Base-by-base conservation (phyloP, 331 rosid species). In the Quercus tomentella region DNA sequence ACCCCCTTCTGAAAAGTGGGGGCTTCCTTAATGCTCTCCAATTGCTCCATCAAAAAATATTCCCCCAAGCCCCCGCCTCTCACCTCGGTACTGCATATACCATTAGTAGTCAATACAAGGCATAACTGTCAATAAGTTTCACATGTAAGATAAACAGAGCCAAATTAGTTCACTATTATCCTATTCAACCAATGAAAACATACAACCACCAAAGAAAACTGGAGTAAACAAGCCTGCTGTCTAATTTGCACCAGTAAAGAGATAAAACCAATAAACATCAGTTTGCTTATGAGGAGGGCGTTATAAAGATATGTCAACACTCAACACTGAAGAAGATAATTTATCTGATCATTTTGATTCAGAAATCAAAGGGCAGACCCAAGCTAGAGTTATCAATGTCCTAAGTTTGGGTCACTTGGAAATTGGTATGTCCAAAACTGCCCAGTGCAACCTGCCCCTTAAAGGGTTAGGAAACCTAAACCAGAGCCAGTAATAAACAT, bases 21-120 rank as follows among this genome's bases (percentile, higher is more conserved):
- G 45, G 11, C 2, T 37, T 37, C 45, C 45, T 37, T 37, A 37
- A 37, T 37, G 45, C 45, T 37, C 11, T 37, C 11, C 10, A 37
- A 37, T 37, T 37, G 45, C 45, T 37, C 45, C 98, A 54, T 95
- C 98, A 51, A 95, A 93, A 90, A 91, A 95, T 77, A 95, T 90
- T 79, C 99, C 98, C 70, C 98, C 98, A 75, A 95, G 97, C 15
- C 99, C 98, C 70, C 98, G 83, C 78, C 98, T 90, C 88, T 95
- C 97, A 37, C 67, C 92, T 70, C 94, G 97, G 86, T 93, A 97
- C 97, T 95, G 92, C 83, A 81, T 49, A 57, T 10, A 21, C 76
- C 80, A 82, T 77, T 37, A 73, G 71, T n/a, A 37, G 45, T 37
- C 45, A 82, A 82, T 58, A 76, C 57, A 43, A 45, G 57, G 28